Evolutionary conservation across 2,329 filamentous ascomycete genomes (phyloP).

Genomic region (Colletotrichum spinosum): DNA sequence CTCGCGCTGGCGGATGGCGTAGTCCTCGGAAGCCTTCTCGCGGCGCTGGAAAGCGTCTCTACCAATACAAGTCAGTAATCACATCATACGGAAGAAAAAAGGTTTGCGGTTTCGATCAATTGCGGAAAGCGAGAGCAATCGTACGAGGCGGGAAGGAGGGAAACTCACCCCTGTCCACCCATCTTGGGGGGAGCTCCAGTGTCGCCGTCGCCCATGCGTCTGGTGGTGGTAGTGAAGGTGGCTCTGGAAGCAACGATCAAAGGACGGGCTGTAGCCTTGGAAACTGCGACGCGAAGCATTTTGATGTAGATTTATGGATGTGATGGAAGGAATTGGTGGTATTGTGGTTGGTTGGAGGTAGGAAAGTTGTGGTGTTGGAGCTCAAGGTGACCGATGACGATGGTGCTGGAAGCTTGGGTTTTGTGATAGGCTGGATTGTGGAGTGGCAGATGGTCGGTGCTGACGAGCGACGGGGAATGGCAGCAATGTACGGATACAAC

Average conservation of each 20-base stretch:
- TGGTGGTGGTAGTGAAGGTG: conserved; percentile 72
- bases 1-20: conserved; percentile 88
- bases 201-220: conserved; percentile 77
- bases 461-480: conserved; percentile 13
- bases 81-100: not conserved
- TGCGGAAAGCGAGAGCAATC: not conserved
- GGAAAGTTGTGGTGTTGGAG: conserved; percentile 7
- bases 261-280: conserved; percentile 66
- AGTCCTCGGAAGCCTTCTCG: conserved; percentile 87
- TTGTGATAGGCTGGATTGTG: conserved; percentile 36
- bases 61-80: conserved; percentile 15
- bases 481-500: no score
- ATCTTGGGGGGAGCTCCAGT: conserved; percentile 70
- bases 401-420: conserved; percentile 24
- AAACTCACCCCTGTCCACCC: conserved; percentile 65
- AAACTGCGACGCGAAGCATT: conserved; percentile 77
- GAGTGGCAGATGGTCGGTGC: conserved; percentile 23
- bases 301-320: conserved; percentile 40
- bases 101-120: not conserved
- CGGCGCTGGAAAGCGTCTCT: conserved; percentile 95
- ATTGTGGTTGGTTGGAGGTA: conserved; percentile 12
- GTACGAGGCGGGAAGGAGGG: conserved; percentile 5
- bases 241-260: conserved; percentile 61
- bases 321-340: conserved; percentile 23
- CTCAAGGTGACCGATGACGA: conserved; percentile 33